Evolutionary conservation across 2,329 filamentous ascomycete genomes (phyloP).

Genomic region (Purpureocillium takamizusanense): DNA sequence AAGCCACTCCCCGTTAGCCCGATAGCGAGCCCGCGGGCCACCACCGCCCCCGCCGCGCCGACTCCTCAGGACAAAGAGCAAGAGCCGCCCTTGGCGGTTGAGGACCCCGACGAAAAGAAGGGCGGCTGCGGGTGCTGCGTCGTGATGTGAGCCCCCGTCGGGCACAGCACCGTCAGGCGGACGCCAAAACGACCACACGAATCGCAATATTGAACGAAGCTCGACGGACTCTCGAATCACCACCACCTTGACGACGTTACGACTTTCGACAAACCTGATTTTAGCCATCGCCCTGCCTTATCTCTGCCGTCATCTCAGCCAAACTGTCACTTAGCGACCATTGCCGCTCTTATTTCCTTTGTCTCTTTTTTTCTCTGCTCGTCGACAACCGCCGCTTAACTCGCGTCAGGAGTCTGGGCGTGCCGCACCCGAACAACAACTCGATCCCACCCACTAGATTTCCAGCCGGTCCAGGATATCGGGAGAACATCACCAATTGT

Average conservation of each 20-base stretch:
- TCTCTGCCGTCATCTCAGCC: conserved; percentile 8
- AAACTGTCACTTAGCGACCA: background rate
- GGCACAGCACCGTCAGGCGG: too few species aligned
- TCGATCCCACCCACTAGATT: background rate
- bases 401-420: too few species aligned
- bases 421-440: too few species aligned
- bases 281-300: conserved; percentile 19
- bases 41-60: too few species aligned
- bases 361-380: background rate
- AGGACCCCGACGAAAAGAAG: conserved; percentile 27
- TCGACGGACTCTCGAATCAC: conserved; percentile 1
- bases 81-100: conserved; percentile 7
- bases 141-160: conserved; percentile 32
- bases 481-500: too few species aligned
- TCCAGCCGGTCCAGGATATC: background rate
- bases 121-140: conserved; percentile 41
- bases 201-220: background rate
- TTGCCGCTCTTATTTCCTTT: background rate
- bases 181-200: too few species aligned
- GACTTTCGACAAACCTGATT: conserved; percentile 18
- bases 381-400: too few species aligned
- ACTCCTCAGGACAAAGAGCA: conserved; percentile 8
- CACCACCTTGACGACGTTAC: conserved; percentile 21
- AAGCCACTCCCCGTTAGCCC: conserved; percentile 20
- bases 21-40: too few species aligned